phyloP scores from a whole-genome alignment of 176 grass and related monocot species.

The Pharus latifolius region DNA sequence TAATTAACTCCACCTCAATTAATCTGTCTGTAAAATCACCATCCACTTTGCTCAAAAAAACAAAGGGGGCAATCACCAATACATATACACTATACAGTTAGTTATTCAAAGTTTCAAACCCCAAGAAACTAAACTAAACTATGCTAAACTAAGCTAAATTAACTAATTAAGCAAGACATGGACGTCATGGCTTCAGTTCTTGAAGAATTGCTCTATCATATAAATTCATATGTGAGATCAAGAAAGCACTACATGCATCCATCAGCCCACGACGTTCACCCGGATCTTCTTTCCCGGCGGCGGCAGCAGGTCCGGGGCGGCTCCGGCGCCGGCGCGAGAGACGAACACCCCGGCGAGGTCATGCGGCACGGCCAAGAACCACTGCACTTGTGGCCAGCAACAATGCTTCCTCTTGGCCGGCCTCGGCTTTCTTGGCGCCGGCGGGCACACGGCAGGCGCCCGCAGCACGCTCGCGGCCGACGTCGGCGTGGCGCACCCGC shows the following conservation, averaged over 20 bases:
- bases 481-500: slow-evolving; percentile 33
- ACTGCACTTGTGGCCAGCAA: background rate
- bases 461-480: background rate
- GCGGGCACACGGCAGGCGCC: slow-evolving; percentile 18
- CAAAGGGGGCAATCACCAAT: background rate
- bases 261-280: slow-evolving; percentile 19
- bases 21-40: background rate
- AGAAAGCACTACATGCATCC: background rate
- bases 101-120: slow-evolving; percentile 8
- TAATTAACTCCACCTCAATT: background rate
- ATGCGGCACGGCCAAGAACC: slow-evolving; percentile 24
- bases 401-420: background rate
- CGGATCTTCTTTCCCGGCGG: slow-evolving; percentile 27
- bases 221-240: background rate
- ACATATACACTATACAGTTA: slow-evolving; percentile 26
- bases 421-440: slow-evolving; percentile 43
- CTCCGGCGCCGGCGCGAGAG: background rate
- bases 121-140: background rate
- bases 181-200: slow-evolving; percentile 19
- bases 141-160: background rate
- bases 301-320: background rate
- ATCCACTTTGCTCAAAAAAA: background rate
- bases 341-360: slow-evolving; percentile 38
- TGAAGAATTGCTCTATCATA: too few species aligned
- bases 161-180: background rate